Percentiles rank a stretch among this genome's conserved stretches.
Evolutionary conservation across 2,329 filamentous ascomycete genomes (phyloP).

Genomic region (Talaromyces sp.): DNA sequence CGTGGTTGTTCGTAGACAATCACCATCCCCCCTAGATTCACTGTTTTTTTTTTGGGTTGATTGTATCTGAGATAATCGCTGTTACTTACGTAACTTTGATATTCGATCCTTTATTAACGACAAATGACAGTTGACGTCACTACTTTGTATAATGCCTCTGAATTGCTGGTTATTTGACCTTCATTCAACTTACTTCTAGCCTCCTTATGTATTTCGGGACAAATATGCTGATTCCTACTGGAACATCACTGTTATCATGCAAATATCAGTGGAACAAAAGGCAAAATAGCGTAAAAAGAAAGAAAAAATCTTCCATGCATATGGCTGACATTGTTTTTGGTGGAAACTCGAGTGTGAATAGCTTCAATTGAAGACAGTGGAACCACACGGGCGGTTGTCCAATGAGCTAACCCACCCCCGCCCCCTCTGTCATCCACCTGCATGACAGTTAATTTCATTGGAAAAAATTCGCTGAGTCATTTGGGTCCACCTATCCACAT

Average conservation of each 20-base stretch:
- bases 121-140: background rate
- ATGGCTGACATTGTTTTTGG: background rate
- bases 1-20: too few relatives aligned
- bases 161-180: too few relatives aligned
- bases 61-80: background rate
- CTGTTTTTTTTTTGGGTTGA: too few relatives aligned
- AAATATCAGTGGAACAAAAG: background rate
- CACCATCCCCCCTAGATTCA: too few relatives aligned
- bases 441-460: background rate
- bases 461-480: background rate
- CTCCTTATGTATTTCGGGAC: background rate
- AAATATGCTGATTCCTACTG: background rate
- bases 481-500: background rate
- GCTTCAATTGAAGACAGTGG: background rate
- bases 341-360: background rate
- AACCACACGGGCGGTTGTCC: background rate
- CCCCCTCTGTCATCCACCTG: background rate
- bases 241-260: background rate
- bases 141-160: too few relatives aligned
- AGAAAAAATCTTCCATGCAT: background rate
- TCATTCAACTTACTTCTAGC: background rate
- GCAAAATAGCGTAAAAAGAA: too few relatives aligned
- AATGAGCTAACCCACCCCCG: background rate
- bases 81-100: background rate
- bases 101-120: background rate